Base-by-base conservation (phyloP, 805 yeast species). In the Torulaspora indica region DNA sequence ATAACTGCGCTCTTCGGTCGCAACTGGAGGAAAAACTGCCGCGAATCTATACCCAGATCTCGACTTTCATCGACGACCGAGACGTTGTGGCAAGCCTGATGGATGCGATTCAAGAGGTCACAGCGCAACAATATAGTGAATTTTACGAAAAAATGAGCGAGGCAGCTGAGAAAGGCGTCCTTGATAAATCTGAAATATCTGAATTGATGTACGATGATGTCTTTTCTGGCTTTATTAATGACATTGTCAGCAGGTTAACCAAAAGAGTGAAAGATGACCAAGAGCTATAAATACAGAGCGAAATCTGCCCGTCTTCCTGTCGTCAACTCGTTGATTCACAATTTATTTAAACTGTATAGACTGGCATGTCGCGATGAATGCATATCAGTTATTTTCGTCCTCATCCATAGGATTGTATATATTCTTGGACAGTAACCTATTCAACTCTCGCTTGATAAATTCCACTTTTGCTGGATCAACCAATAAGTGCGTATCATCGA, bases 401-500 rank as follows among this genome's bases (percentile, higher is more conserved):
- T 82, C 95, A 20, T 85, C 91, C 49, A 82, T 63, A 2, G 96
- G 93, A 56, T 86, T 82, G 66, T 85, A 91, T 1, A 91, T 81
- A 60, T 91, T 93, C 63, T 85, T 81, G 1, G 95, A 80, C 18
- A 91, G 70, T 48, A 88, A 66, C 48, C 79, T 68, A 59, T 85
- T 87, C 52, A 91, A 73, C 62, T 91, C 95, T 41, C 67, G 70
- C 54, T 89, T 91, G 38, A 91, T 81, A 57, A 72, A 80, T 18
- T 79, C 82, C 2, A 91, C 85, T 66, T 82, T 85, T 30, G 78
- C 76, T 25, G 82, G 83, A 53, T 86, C 91, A 23, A 91, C 83
- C 48, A 93, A 70, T 14, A 91, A 66, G 64, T 93, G 98, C 1
- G 93, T 86, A 36, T 90, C 97, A 60, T 93, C 98, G 33, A 91